Evolutionary conservation across 169 alveolate genomes (phyloP).

Genomic region (Babesia ovata): DNA sequence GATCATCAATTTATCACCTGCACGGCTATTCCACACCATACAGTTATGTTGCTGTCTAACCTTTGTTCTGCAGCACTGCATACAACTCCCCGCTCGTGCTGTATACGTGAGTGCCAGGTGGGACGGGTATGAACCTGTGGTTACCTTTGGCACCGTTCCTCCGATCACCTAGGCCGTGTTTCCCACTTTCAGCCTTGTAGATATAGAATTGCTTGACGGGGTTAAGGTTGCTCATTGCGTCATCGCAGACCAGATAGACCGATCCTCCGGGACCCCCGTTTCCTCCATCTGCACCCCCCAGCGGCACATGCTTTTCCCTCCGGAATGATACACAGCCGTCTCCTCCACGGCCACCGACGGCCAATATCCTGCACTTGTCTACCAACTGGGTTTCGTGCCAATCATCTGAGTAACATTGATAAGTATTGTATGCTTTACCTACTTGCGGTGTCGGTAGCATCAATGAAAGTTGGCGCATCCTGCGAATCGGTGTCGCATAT

Average conservation of each 20-base stretch:
- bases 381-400: conserved; percentile 55
- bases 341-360: conserved; percentile 88
- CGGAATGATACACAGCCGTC: conserved; percentile 85
- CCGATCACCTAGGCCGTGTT: conserved; percentile 67
- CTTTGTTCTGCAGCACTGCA: conserved; percentile 23
- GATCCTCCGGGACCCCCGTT: conserved; percentile 94
- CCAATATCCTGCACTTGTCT: conserved; percentile 75
- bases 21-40: conserved; percentile 57
- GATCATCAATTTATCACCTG: conserved; percentile 71
- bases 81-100: conserved; percentile 67
- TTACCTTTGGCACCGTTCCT: conserved; percentile 79
- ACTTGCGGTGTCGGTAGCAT: conserved; percentile 34
- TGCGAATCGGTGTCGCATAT: neutral
- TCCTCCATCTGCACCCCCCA: conserved; percentile 92
- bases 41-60: neutral
- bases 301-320: conserved; percentile 79
- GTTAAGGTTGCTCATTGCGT: conserved; percentile 71
- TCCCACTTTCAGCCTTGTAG: conserved; percentile 81
- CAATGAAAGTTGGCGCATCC: neutral
- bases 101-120: conserved; percentile 87
- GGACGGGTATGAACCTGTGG: conserved; percentile 81
- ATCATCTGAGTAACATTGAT: conserved; percentile 6
- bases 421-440: neutral
- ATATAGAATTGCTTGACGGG: conserved; percentile 72
- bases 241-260: conserved; percentile 79